Conservation (phyloP, 2,329 filamentous ascomycete genomes). For the Phyllachora maydis region DNA sequence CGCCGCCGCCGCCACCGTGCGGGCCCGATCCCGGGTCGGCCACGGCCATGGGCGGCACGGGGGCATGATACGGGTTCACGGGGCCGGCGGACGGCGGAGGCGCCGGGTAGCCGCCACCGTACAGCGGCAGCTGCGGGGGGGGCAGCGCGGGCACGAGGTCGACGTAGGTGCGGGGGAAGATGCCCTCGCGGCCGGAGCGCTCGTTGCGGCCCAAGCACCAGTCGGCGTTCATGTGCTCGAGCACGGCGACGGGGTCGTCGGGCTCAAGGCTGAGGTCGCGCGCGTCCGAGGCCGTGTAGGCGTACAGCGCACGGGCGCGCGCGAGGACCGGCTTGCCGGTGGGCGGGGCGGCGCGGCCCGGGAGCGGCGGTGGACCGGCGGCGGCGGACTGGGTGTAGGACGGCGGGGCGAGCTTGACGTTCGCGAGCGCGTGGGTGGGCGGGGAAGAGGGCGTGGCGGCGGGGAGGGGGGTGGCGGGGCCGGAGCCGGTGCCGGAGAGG, state of each 20-base stretch:
- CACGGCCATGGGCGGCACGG: constrained; percentile 57
- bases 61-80: constrained; percentile 43
- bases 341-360: constrained; percentile 13
- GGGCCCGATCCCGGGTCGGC: too few species aligned
- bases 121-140: constrained; percentile 11
- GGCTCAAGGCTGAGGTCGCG: constrained; percentile 67
- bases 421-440: constrained; percentile 18
- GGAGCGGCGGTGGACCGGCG: constrained; percentile 10
- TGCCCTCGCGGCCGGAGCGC: constrained; percentile 67
- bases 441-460: constrained; percentile 7
- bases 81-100: constrained; percentile 23
- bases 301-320: constrained; percentile 64
- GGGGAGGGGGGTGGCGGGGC: constrained; percentile 7
- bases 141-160: constrained; percentile 28
- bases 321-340: constrained; percentile 38
- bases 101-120: constrained; percentile 8
- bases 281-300: constrained; percentile 57
- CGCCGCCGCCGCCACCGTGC: constrained; percentile 23
- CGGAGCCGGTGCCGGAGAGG: constrained; percentile 25
- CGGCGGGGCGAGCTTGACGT: constrained; percentile 21
- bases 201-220: constrained; percentile 90
- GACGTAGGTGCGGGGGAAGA: constrained; percentile 87
- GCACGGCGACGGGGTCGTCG: constrained; percentile 61
- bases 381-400: constrained; percentile 26
- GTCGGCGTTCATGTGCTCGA: constrained; percentile 88